A percentile compares a stretch with the other conserved stretches of the same genome.
These are phyloP conservation scores for Capsaspora owczarzaki DNA, from an alignment of 78 protist genomes.

Conservation along the genomic window DNA sequence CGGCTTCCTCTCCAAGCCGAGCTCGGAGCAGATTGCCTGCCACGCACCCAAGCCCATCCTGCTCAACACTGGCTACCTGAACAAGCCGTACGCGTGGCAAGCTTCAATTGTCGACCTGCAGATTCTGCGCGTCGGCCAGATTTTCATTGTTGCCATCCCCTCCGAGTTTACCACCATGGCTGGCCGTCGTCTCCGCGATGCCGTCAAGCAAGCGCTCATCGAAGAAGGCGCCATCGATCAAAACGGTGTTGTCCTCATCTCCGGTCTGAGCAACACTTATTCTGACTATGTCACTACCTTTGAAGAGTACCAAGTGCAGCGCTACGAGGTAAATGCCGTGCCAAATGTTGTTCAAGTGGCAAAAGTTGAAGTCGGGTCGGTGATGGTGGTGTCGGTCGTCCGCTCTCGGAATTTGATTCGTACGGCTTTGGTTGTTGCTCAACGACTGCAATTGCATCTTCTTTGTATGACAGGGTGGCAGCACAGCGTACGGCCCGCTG, in stretches of 20 bases:
- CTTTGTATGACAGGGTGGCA: no score
- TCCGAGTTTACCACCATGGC: conserved; percentile 75
- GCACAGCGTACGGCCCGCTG: conserved; percentile 59
- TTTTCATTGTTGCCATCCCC: conserved; percentile 57
- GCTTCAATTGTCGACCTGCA: conserved; percentile 52
- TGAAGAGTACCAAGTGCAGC: conserved; percentile 49
- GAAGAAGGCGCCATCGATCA: background rate
- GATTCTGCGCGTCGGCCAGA: conserved; percentile 48
- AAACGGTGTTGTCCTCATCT: conserved; percentile 37
- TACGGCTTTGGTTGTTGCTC: no score
- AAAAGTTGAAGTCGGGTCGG: no score
- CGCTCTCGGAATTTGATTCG: no score
- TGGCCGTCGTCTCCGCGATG: conserved; percentile 58
- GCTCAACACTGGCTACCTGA: conserved; percentile 50
- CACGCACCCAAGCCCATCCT: conserved; percentile 70
- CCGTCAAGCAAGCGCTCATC: conserved; percentile 19
- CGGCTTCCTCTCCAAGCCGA: conserved; percentile 40
- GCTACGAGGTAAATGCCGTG: conserved; percentile 65
- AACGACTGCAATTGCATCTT: no score
- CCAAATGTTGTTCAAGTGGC: no score
- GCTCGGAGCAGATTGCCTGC: conserved; percentile 45
- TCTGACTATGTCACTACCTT: conserved; percentile 56
- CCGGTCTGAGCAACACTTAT: conserved; percentile 58
- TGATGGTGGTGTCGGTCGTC: no score
- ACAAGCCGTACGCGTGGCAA: background rate